Conservation (phyloP, 192 early-diverging fungal genomes). For the Coemansia brasiliensis region DNA sequence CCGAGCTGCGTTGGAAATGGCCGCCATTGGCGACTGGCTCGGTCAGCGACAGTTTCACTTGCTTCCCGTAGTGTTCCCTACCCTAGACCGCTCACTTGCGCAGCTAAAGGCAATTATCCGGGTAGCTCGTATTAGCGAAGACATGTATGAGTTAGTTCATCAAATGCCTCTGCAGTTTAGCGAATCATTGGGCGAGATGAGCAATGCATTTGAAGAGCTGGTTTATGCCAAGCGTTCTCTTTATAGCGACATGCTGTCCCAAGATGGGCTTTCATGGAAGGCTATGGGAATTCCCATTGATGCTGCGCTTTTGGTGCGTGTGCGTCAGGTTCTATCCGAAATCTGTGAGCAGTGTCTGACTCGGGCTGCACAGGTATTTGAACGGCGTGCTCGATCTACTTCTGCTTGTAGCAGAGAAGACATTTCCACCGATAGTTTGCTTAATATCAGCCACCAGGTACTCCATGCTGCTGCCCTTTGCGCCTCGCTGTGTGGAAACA, state of each 20-base stretch:
- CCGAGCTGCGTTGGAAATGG: conserved; percentile 24
- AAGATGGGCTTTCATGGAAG: conserved; percentile 44
- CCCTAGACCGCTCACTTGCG: conserved; percentile 21
- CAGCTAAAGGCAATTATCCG: conserved; percentile 22
- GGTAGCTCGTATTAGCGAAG: conserved; percentile 30
- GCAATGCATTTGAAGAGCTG: conserved; percentile 34
- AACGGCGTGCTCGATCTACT: conserved; percentile 38
- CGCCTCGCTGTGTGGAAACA: conserved; percentile 26
- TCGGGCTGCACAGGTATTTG: conserved; percentile 25
- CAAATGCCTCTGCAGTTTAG: conserved; percentile 22
- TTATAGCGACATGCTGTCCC: conserved; percentile 33
- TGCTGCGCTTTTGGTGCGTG: conserved; percentile 20
- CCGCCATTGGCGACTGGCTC: conserved; percentile 43
- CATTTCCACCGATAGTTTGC: conserved; percentile 21
- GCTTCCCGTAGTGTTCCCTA: conserved; percentile 25
- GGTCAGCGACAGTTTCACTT: conserved; percentile 24
- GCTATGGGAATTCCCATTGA: conserved; percentile 46
- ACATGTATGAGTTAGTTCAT: conserved; percentile 35
- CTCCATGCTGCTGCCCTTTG: conserved; percentile 30
- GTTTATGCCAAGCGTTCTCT: conserved; percentile 18
- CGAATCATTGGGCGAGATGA: conserved; percentile 22
- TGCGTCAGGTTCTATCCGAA: conserved; percentile 32
- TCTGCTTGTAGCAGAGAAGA: conserved; percentile 35
- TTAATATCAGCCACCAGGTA: conserved; percentile 29
- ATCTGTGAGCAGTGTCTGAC: conserved; percentile 30